Evolutionary conservation across 768 basidiomycete genomes (phyloP), one percentile per base, ranked within the genome.

Genomic region (Tylopilus balloui): DNA sequence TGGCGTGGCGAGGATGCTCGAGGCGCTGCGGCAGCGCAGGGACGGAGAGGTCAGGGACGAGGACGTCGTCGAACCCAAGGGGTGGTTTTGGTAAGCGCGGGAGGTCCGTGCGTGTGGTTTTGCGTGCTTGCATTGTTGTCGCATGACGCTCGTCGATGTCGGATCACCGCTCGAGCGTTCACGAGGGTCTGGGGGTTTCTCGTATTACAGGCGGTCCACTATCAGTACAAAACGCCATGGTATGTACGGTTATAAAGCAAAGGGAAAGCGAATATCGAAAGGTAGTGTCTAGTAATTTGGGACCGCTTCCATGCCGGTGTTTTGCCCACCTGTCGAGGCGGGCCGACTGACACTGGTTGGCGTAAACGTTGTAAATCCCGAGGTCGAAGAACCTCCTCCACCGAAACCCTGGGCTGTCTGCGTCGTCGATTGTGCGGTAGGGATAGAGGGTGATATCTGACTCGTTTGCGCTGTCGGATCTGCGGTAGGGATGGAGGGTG

Each of bases 1-100:
- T 6, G 81, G 82, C 17, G 88, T 88, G n/a, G 78, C 76, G 46
- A 60, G 62, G 2, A 83, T 90, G 14, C 58, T 90, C 61, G 88
- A 90, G 54, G 71, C 67, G 23, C 53, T 90, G 47, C 70, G 86
- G 58, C 78, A 79, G 68, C 76, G 71, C 49, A 70, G 87, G 47
- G 88, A 89, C 53, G 86, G 86, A 0, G 84, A 87, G 57, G 75
- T 71, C 3, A 76, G 78, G 7, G 51, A 50, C 8, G 59, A 58
- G 27, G 69, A 73, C 12, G 65, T 72, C 5, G 51, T 75, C 25
- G 67, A 73, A 53, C 77, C 81, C 2, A 78, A 71, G 47, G 81
- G 81, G 15, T 83, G 78, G 78, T 80, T 81, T 52, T 69, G 69
- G 37, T 81, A 52, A 59, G 43, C 39, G 2, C 24, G 11, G 13